These are phyloP conservation scores for Colletotrichum siamense DNA, from an alignment of 2,329 filamentous ascomycete species.

Conservation along the genomic window DNA sequence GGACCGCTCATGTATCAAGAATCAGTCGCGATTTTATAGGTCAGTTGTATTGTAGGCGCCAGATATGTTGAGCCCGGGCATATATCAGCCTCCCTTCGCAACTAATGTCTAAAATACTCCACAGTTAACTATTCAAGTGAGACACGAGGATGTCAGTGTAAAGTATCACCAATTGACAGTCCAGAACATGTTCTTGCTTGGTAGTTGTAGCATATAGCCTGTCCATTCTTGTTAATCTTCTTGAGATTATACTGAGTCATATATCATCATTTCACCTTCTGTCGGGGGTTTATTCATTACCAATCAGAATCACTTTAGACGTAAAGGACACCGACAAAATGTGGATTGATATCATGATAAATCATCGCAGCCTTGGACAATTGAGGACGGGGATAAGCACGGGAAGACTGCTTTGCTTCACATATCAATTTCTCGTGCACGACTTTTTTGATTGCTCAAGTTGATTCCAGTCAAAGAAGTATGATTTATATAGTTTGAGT, in stretches of 20 bases:
- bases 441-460: accelerated
- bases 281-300: accelerated
- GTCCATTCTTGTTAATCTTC: not conserved
- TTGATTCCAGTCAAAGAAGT: not conserved
- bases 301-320: not conserved
- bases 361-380: not conserved
- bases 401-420: accelerated
- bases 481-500: not conserved
- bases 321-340: too few species aligned
- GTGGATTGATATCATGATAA: not conserved
- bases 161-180: not conserved
- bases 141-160: not conserved
- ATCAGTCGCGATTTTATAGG: not conserved
- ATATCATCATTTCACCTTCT: not conserved
- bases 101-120: not conserved
- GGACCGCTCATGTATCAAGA: too few species aligned
- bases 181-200: accelerated
- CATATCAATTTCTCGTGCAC: not conserved
- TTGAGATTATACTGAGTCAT: not conserved
- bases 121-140: not conserved
- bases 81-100: accelerated
- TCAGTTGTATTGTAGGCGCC: not conserved
- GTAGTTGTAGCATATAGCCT: not conserved
- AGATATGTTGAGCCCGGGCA: not conserved
- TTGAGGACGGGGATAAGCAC: accelerated